Conservation (phyloP, 2,329 filamentous ascomycete genomes). For the Calonectria pteridis region DNA sequence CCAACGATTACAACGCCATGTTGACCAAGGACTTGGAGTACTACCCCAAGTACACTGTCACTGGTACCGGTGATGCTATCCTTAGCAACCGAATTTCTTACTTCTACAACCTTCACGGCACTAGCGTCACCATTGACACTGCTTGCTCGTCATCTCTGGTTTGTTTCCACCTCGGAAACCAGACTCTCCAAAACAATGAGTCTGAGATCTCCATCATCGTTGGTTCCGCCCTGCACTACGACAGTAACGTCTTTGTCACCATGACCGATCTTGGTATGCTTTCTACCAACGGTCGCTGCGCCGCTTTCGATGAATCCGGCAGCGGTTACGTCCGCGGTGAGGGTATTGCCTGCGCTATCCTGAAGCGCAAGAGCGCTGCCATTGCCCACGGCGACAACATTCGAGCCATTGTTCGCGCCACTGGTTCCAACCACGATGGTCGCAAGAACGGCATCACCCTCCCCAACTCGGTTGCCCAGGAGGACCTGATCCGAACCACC, state of each 20-base stretch:
- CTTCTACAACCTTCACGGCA: conserved; percentile 52
- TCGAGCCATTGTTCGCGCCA: conserved; percentile 24
- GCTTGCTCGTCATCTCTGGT: conserved; percentile 54
- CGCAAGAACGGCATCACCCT: conserved; percentile 52
- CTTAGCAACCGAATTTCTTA: conserved; percentile 50
- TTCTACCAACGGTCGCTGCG: conserved; percentile 39
- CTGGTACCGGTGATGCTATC: conserved; percentile 38
- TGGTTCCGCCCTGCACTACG: conserved; percentile 38
- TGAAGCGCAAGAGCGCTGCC: conserved; percentile 24
- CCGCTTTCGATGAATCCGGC: conserved; percentile 51
- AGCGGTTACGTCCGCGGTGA: conserved; percentile 38
- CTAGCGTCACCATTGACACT: conserved; percentile 48
- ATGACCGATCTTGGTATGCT: conserved; percentile 46
- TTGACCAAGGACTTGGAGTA: conserved; percentile 45
- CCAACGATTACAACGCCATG: conserved; percentile 44
- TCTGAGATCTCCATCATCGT: conserved; percentile 51
- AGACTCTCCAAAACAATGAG: conserved; percentile 49
- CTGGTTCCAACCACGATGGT: conserved; percentile 22
- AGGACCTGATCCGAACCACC: conserved; percentile 19
- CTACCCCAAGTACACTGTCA: conserved; percentile 51
- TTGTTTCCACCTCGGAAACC: conserved; percentile 35
- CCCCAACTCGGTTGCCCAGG: conserved; percentile 25
- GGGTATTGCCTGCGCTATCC: conserved; percentile 41
- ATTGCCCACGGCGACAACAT: conserved; percentile 18
- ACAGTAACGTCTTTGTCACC: conserved; percentile 37